Percentiles rank a stretch among this genome's conserved stretches.
phyloP scores from a whole-genome alignment of 257 asterid species.

The Salvia splendens region DNA sequence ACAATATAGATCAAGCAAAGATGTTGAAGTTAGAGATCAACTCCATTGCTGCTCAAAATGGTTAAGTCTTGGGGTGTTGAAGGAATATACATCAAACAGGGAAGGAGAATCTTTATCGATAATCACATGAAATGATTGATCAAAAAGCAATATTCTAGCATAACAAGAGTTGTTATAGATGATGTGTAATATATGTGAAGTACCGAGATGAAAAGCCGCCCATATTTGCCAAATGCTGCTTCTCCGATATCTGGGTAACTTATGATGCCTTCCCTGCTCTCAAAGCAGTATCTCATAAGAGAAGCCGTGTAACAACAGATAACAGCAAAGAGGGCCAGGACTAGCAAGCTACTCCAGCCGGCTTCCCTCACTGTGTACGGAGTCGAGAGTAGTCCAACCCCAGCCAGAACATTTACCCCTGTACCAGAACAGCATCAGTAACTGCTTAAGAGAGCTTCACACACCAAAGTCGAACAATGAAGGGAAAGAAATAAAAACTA shows the following conservation, averaged over 20 bases:
- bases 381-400: conserved; percentile 80
- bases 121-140: conserved; percentile 14
- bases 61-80: neutral
- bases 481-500: neutral
- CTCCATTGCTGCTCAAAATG: neutral
- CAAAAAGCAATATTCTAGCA: conserved; percentile 1
- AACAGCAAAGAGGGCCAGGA: conserved; percentile 63
- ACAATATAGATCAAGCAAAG: neutral
- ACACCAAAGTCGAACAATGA: neutral
- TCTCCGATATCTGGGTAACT: conserved; percentile 84
- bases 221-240: conserved; percentile 79
- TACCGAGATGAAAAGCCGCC: conserved; percentile 77
- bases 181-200: conserved; percentile 22
- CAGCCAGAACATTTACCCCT: conserved; percentile 86
- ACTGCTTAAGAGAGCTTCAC: neutral
- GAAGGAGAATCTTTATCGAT: neutral
- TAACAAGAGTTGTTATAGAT: neutral
- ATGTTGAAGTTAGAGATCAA: neutral
- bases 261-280: conserved; percentile 62
- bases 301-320: conserved; percentile 77
- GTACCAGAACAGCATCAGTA: conserved; percentile 18
- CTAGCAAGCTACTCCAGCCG: conserved; percentile 71
- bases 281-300: conserved; percentile 78
- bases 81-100: neutral
- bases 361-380: conserved; percentile 70